Conservation (phyloP, 2,329 filamentous ascomycete species). For the Seiridium unicorne region DNA sequence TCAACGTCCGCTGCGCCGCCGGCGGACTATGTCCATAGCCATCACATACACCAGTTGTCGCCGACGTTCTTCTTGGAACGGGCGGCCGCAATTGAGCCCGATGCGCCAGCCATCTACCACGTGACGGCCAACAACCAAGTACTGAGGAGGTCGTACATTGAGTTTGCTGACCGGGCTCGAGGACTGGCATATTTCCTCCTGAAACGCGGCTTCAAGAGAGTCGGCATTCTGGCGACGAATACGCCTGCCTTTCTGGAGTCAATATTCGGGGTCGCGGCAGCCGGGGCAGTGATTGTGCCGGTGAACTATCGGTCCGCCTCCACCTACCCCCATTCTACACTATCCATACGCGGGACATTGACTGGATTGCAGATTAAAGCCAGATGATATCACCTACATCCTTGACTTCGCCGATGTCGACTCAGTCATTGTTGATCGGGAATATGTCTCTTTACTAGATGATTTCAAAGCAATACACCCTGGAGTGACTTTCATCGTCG, state of each 20-base stretch:
- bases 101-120: slow-evolving; percentile 83
- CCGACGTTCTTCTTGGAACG: slow-evolving; percentile 86
- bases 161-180: slow-evolving; percentile 81
- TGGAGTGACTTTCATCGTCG: slow-evolving; percentile 70
- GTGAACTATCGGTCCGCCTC: slow-evolving; percentile 46
- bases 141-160: slow-evolving; percentile 73
- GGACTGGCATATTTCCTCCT: slow-evolving; percentile 86
- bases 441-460: slow-evolving; percentile 71
- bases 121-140: slow-evolving; percentile 73
- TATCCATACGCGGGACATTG: not conserved
- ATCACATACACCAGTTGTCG: slow-evolving; percentile 75
- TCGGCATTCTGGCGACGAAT: slow-evolving; percentile 87
- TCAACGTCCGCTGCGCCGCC: slow-evolving; percentile 29
- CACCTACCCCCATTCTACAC: not conserved
- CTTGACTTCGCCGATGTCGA: slow-evolving; percentile 87
- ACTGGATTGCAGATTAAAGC: slow-evolving; percentile 24
- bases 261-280: slow-evolving; percentile 83
- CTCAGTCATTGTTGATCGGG: slow-evolving; percentile 79
- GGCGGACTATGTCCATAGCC: slow-evolving; percentile 41
- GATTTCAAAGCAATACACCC: slow-evolving; percentile 61
- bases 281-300: slow-evolving; percentile 73
- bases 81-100: slow-evolving; percentile 83
- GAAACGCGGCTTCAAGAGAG: slow-evolving; percentile 69
- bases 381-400: slow-evolving; percentile 86
- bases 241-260: slow-evolving; percentile 92